Conservation (phyloP, 257 asterid species). For the Solanum clarkiae region DNA sequence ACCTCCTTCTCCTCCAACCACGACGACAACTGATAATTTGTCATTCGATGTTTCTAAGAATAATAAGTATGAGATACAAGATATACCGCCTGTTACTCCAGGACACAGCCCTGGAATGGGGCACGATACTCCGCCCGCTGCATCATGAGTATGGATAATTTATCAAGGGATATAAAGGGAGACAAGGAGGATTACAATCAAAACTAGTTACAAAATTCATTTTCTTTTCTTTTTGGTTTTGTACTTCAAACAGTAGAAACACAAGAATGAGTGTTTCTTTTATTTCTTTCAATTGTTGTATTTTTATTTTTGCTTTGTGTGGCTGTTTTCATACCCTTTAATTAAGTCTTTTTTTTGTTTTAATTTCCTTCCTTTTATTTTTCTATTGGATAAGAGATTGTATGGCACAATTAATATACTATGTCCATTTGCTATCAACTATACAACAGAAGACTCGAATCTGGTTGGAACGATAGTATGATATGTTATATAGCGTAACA, state of each 20-base stretch:
- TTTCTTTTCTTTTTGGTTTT: neutral
- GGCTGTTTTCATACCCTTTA: neutral
- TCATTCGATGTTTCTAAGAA: conserved; percentile 7
- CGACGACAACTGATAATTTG: neutral
- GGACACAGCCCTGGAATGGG: conserved; percentile 85
- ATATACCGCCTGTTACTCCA: conserved; percentile 39
- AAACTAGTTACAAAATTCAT: neutral
- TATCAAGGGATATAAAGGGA: neutral
- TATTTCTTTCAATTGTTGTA: neutral
- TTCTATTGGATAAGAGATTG: neutral
- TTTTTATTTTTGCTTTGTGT: neutral
- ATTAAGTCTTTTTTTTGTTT: neutral
- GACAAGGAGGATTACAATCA: neutral
- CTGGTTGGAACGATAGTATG: neutral
- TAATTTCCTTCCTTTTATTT: neutral
- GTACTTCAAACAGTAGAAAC: neutral
- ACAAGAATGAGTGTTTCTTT: neutral
- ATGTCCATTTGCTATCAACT: neutral
- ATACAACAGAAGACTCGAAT: neutral
- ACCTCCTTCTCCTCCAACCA: neutral
- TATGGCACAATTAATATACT: neutral
- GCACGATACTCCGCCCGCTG: conserved; percentile 23
- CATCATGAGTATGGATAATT: neutral
- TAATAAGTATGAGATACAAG: conserved; percentile 25
- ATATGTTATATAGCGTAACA: neutral